These are phyloP conservation scores for Solanum chiquidenum DNA, from an alignment of 257 asterid genomes.

Conservation along the genomic window DNA sequence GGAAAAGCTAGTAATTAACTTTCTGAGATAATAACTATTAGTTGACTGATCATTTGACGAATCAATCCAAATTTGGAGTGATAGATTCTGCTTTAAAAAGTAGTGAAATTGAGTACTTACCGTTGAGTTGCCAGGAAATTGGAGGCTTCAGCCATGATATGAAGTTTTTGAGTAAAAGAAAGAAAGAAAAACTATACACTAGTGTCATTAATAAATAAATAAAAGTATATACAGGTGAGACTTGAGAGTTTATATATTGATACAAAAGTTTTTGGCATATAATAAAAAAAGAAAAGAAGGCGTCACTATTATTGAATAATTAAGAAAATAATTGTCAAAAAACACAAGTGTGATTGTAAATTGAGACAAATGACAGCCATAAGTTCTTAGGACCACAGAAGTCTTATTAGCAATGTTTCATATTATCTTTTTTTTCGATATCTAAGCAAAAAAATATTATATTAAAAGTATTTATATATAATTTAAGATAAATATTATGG, in stretches of 20 bases:
- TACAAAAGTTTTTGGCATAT: not conserved
- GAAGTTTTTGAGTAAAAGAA: not conserved
- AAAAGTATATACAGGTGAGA: not conserved
- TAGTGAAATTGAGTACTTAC: not conserved
- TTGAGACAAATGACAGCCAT: not conserved
- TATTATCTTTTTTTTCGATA: not conserved
- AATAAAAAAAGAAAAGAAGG: not conserved
- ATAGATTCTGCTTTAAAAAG: not conserved
- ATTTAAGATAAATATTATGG: not conserved
- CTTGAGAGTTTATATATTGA: not conserved
- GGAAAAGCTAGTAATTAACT: not conserved
- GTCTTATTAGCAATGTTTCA: not conserved
- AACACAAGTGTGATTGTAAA: not conserved
- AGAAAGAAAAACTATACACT: not conserved
- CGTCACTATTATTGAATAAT: not conserved
- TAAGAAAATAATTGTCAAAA: not conserved
- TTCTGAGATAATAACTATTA: not conserved
- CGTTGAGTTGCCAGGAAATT: not conserved
- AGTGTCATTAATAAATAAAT: not conserved
- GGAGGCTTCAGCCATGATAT: not conserved
- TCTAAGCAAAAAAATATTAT: no score
- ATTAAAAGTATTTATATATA: no score
- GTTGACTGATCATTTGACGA: not conserved
- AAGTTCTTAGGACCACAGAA: not conserved
- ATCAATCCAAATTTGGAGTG: not conserved